Evolutionary conservation across 2,329 filamentous ascomycete genomes (phyloP), one percentile per base, ranked within the genome.

Genomic region (Cytospora piceicola): DNA sequence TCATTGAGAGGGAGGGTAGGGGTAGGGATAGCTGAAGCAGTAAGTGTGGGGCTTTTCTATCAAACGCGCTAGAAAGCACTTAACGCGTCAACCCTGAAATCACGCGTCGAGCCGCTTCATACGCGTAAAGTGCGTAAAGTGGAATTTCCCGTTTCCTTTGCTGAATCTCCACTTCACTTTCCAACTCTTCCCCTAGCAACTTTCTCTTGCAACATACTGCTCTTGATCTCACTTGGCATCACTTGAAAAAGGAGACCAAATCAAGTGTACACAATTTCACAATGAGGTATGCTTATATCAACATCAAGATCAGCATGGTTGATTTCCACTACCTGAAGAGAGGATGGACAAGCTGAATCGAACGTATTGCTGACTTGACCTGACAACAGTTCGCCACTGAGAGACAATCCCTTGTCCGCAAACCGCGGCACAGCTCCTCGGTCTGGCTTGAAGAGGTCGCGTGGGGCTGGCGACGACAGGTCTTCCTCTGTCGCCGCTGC

Each of bases 361-460:
- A 56, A 14, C 39, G 27, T 15, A 12, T 58, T 6, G 46, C 64
- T 74, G 70, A 74, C 77, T 65, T 53, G 60, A 36, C 12, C 32
- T 15, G 49, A 51, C 20, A 51, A 61, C 75, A 96, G 92, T 82
- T 96, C 93, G 77, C 93, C 94, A 76, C 84, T 96, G 68, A 89
- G 90, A 77, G 85, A 88, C 72, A 93, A 89, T 79, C 90, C 91
- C 83, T 88, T 90, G 67, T 94, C 93, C 70, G 93, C 89, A 72
- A 97, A 96, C 79, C 88, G 92, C 71, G 92, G 92, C 61, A 76
- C 84, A 30, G 82, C 79, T 53, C 76, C 81, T 57, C 79, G 81
- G 63, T 76, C 79, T 55, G 83, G 76, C 73, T 83, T 85, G 71
- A 88, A 88, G 74, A 83, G 85, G 58, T 80, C 84, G 42, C 83